Evolutionary conservation across 2,329 filamentous ascomycete genomes (phyloP).

Genomic region (Claviceps cyperi): DNA sequence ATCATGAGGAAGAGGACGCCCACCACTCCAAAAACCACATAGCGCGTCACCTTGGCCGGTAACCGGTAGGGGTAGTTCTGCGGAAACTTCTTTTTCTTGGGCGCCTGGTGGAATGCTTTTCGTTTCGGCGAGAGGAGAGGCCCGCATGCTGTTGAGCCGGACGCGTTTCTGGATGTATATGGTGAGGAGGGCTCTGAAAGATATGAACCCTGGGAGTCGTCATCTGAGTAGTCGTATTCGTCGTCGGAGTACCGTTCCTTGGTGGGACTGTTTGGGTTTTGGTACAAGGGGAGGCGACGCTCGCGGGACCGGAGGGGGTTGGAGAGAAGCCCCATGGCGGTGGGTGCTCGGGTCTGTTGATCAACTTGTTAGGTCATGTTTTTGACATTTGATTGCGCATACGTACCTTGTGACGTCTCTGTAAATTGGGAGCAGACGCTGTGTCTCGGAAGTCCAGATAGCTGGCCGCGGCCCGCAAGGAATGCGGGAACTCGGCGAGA

Average conservation of each 20-base stretch:
- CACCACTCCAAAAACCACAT: conserved; percentile 59
- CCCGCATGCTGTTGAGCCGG: conserved; percentile 27
- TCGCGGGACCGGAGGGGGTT: conserved; percentile 34
- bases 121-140: conserved; percentile 29
- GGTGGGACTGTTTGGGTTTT: conserved; percentile 24
- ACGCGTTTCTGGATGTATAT: conserved; percentile 40
- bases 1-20: conserved; percentile 63
- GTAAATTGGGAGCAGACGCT: not conserved
- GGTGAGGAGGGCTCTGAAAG: conserved; percentile 24
- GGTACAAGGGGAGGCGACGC: conserved; percentile 36
- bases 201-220: conserved; percentile 27
- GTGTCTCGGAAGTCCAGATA: not conserved
- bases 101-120: not conserved
- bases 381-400: no score
- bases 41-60: conserved; percentile 61
- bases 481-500: conserved; percentile 2
- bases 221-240: conserved; percentile 32
- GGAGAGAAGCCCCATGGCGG: conserved; percentile 34
- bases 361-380: not conserved
- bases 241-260: conserved; percentile 40
- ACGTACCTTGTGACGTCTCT: not conserved
- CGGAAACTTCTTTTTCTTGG: conserved; percentile 10
- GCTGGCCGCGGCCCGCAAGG: not conserved
- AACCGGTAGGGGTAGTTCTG: conserved; percentile 40
- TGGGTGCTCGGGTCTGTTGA: not conserved